A percentile compares a stretch with the other conserved stretches of the same genome.
Conservation (phyloP, 306 rosid species). For the Gillenia trifoliata region DNA sequence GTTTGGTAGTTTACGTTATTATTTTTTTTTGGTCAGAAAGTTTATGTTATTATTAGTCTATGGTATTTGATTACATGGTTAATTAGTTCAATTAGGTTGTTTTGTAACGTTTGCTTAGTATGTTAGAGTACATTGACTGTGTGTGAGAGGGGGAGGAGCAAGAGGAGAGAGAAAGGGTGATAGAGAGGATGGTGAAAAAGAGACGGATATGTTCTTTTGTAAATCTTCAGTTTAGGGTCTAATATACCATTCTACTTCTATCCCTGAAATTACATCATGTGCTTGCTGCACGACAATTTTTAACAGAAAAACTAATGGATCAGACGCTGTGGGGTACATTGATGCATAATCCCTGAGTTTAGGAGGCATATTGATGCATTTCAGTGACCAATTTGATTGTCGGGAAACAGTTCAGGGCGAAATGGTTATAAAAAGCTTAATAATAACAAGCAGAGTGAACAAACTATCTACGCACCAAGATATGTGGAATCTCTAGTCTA, state of each 20-base stretch:
- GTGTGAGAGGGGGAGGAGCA: not conserved
- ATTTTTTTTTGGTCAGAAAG: too few relatives aligned
- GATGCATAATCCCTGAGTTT: not conserved
- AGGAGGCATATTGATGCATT: not conserved
- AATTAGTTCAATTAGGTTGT: not conserved
- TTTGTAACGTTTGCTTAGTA: not conserved
- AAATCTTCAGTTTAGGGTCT: not conserved
- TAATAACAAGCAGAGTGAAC: not conserved
- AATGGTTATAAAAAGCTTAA: not conserved
- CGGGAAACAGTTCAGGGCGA: not conserved
- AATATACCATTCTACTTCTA: not conserved
- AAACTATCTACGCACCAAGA: not conserved
- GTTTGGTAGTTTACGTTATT: not conserved
- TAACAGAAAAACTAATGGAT: not conserved
- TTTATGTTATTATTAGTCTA: not conserved
- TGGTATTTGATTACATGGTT: not conserved
- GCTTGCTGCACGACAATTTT: not conserved
- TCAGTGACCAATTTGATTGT: not conserved
- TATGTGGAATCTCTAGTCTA: not conserved
- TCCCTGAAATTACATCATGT: not conserved
- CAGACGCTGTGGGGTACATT: not conserved
- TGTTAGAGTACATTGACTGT: not conserved
- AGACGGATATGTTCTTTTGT: not conserved
- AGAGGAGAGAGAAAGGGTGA: not conserved
- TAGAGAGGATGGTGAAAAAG: not conserved